Conservation (phyloP, 148 eudicot genomes). For the Hydrangea macrophylla region DNA sequence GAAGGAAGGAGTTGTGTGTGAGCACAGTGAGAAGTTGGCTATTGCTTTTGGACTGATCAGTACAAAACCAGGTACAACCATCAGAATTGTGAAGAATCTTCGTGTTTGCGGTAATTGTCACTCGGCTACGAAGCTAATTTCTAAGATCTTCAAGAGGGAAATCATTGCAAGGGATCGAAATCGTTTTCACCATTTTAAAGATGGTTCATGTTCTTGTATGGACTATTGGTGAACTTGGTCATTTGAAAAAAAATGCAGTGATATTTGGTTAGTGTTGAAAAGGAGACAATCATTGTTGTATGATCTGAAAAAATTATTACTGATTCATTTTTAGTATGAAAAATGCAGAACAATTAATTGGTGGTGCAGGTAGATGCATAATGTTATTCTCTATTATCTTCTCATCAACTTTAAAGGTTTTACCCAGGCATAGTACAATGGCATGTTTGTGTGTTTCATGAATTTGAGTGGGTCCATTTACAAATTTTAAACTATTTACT, state of each 20-base stretch:
- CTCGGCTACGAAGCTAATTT: constrained; percentile 42
- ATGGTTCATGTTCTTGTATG: constrained; percentile 48
- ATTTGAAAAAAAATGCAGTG: background rate
- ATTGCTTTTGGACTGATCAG: constrained; percentile 55
- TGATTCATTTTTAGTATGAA: no score
- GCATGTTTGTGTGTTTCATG: no score
- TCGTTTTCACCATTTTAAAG: constrained; percentile 54
- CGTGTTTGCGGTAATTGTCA: constrained; percentile 55
- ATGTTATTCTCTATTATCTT: no score
- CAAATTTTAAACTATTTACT: no score
- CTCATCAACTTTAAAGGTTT: no score
- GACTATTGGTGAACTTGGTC: constrained; percentile 39
- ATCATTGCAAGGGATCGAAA: constrained; percentile 48
- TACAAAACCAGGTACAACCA: constrained; percentile 46
- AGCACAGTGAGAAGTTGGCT: constrained; percentile 52
- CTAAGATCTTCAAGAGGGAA: constrained; percentile 44
- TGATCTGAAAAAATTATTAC: no score
- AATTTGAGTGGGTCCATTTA: no score
- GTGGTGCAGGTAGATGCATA: no score
- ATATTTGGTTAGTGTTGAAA: no score
- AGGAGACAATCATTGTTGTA: no score
- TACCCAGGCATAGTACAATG: no score
- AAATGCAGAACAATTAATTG: no score
- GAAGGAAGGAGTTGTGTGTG: constrained; percentile 43
- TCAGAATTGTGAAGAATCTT: constrained; percentile 48